A percentile compares a stretch with the other conserved stretches of the same genome.
Conservation (phyloP, 768 basidiomycete genomes). For the Russula dissimulans region DNA sequence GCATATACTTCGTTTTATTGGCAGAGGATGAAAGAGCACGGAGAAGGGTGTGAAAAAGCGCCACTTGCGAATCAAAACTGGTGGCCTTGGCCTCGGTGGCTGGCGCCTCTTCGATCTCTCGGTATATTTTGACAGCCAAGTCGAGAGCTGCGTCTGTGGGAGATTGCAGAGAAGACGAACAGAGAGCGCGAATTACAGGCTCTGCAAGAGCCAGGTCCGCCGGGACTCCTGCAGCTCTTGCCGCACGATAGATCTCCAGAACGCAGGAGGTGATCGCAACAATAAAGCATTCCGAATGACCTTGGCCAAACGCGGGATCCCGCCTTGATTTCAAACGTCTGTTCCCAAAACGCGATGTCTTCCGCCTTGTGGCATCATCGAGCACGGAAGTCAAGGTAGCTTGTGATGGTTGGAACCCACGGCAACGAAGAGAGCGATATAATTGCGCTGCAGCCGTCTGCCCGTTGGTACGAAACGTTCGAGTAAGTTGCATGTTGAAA, state of each 20-base stretch:
- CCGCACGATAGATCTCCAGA: slow-evolving; percentile 40
- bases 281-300: slow-evolving; percentile 44
- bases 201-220: slow-evolving; percentile 44
- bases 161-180: slow-evolving; percentile 29
- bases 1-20: slow-evolving; percentile 40
- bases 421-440: background rate
- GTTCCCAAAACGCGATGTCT: slow-evolving; percentile 27
- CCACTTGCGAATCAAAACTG: slow-evolving; percentile 19
- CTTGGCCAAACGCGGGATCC: slow-evolving; percentile 42
- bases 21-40: slow-evolving; percentile 32
- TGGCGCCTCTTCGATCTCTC: slow-evolving; percentile 28
- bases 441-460: background rate
- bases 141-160: slow-evolving; percentile 39
- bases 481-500: slow-evolving; percentile 10
- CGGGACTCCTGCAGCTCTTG: slow-evolving; percentile 34
- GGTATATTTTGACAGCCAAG: slow-evolving; percentile 45
- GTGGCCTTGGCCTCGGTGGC: background rate
- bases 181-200: slow-evolving; percentile 46
- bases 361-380: background rate
- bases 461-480: slow-evolving; percentile 1
- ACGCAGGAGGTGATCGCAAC: slow-evolving; percentile 33
- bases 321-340: slow-evolving; percentile 33
- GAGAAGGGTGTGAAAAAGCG: slow-evolving; percentile 41
- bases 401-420: slow-evolving; percentile 15
- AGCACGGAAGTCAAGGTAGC: slow-evolving; percentile 12